phyloP scores from a whole-genome alignment of 352 stramenopile species.

The Paralagenidium karlingii region DNA sequence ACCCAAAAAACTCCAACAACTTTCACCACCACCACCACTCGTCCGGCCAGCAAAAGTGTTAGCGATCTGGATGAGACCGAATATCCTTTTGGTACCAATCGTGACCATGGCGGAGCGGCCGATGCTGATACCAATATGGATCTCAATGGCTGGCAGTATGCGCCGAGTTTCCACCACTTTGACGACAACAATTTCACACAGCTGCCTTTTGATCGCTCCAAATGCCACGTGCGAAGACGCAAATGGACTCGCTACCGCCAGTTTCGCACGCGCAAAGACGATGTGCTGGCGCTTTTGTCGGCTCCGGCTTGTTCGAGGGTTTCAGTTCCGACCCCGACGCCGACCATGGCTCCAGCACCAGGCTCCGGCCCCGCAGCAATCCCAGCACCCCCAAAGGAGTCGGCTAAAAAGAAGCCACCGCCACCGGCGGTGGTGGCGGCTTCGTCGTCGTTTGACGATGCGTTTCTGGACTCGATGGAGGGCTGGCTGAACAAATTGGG shows the following conservation, averaged over 20 bases:
- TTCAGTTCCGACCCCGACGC: too few species aligned
- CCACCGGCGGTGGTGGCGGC: not conserved
- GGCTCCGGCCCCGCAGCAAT: not conserved
- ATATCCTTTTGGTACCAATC: too few species aligned
- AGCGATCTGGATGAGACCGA: too few species aligned
- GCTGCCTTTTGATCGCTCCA: too few species aligned
- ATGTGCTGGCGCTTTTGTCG: too few species aligned
- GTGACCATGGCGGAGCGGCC: not conserved
- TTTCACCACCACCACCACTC: too few species aligned
- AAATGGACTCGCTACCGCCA: conserved; percentile 58
- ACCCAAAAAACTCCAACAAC: too few species aligned
- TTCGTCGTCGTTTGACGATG: conserved; percentile 42
- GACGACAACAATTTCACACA: conserved; percentile 4
- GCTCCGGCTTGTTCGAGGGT: too few species aligned
- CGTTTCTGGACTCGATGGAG: conserved; percentile 56
- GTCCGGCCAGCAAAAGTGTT: too few species aligned
- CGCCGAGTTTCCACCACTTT: conserved; percentile 48
- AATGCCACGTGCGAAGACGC: conserved; percentile 33
- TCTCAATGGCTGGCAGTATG: conserved; percentile 51
- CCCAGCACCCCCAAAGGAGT: too few species aligned
- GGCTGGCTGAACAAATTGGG: conserved; percentile 57
- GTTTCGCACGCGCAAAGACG: too few species aligned
- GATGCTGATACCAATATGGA: conserved; percentile 8
- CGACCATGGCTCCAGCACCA: not conserved
- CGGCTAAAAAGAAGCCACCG: too few species aligned